A percentile compares a stretch with the other conserved stretches of the same genome.
These are phyloP conservation scores for Candida andamanensis DNA, from an alignment of 805 yeast species.

Conservation along the genomic window DNA sequence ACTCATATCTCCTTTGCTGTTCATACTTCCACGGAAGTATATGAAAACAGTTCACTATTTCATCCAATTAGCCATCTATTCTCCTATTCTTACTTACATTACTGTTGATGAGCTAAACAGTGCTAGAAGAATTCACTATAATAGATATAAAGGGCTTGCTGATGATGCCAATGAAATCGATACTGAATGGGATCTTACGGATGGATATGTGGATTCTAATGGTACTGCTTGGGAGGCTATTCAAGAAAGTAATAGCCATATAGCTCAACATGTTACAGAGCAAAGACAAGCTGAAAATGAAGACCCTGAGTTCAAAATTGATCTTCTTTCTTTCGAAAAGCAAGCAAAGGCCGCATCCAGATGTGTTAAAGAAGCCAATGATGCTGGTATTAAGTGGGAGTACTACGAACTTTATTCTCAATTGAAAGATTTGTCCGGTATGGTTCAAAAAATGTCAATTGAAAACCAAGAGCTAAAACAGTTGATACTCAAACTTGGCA, in stretches of 20 bases:
- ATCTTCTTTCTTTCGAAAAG: conserved; percentile 44
- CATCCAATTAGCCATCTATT: conserved; percentile 61
- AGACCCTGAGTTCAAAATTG: conserved; percentile 65
- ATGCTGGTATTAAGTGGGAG: conserved; percentile 61
- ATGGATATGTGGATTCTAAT: conserved; percentile 53
- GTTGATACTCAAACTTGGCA: no score
- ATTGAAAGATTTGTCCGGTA: conserved; percentile 40
- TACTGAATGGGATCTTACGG: conserved; percentile 78
- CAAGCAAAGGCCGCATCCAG: conserved; percentile 50
- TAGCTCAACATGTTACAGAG: conserved; percentile 31
- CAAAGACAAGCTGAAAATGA: conserved; percentile 61
- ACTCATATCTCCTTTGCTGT: conserved; percentile 23
- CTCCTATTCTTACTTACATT: conserved; percentile 59
- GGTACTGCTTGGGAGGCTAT: conserved; percentile 32
- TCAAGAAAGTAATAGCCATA: conserved; percentile 35
- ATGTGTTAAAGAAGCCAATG: conserved; percentile 53
- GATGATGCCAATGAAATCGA: conserved; percentile 80
- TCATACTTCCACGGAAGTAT: conserved; percentile 29
- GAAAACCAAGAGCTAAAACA: conserved; percentile 5
- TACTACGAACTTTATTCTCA: conserved; percentile 49
- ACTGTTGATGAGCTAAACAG: conserved; percentile 59
- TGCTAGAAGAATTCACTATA: conserved; percentile 69
- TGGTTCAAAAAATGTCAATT: conserved; percentile 21
- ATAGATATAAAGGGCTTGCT: conserved; percentile 54
- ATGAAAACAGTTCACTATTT: conserved; percentile 42